These are phyloP conservation scores for Achaetomium macrosporum DNA, from an alignment of 2,329 filamentous ascomycete species.

Conservation along the genomic window DNA sequence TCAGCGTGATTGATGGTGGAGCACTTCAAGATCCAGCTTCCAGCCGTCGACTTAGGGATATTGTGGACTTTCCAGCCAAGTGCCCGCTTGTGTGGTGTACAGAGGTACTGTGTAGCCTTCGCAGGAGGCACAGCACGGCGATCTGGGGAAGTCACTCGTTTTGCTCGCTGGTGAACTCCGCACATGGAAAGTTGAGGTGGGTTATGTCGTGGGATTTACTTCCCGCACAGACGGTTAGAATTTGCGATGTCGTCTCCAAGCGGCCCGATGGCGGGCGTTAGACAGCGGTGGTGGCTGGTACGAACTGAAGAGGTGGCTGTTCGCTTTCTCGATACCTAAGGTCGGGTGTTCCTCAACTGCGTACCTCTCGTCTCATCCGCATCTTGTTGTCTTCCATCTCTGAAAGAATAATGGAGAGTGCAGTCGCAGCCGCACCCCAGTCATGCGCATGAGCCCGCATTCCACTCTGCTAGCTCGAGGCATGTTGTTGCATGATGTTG, in stretches of 20 bases:
- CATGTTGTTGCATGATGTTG: not conserved
- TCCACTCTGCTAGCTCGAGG: not conserved
- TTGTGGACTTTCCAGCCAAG: too few relatives aligned
- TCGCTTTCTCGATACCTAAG: not conserved
- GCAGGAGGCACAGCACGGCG: too few relatives aligned
- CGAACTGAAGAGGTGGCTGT: not conserved
- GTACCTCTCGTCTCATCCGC: not conserved
- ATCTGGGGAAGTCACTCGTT: not conserved
- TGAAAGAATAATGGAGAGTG: not conserved
- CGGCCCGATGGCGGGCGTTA: not conserved
- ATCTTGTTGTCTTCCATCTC: not conserved
- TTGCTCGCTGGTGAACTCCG: too few relatives aligned
- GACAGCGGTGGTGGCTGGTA: not conserved
- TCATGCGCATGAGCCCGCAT: slow-evolving; percentile 1
- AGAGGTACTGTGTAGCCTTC: too few relatives aligned
- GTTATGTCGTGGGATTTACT: not conserved
- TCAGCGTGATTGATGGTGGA: too few relatives aligned
- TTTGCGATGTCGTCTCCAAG: not conserved
- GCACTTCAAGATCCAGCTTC: too few relatives aligned
- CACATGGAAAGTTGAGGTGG: too few relatives aligned
- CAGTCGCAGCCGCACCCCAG: not conserved
- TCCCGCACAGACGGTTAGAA: slow-evolving; percentile 17
- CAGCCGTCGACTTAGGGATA: too few relatives aligned
- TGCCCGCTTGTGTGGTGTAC: too few relatives aligned
- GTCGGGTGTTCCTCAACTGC: not conserved